These are phyloP conservation scores for Penicillium janthinellum DNA, from an alignment of 2,329 filamentous ascomycete species.

Conservation along the genomic window DNA sequence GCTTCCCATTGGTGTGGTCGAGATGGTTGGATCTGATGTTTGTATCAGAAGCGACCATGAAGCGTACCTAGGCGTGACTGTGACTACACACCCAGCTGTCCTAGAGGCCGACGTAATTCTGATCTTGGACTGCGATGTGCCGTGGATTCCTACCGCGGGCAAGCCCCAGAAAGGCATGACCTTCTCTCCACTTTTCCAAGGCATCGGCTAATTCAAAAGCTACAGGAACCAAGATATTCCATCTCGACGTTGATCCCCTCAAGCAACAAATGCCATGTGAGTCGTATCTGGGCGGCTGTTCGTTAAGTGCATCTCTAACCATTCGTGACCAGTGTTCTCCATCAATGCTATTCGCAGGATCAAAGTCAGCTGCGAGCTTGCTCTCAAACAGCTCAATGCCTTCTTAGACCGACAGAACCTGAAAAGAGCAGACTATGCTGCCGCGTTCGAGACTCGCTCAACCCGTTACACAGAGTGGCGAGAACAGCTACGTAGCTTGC, in stretches of 20 bases:
- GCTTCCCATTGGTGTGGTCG: slow-evolving; percentile 51
- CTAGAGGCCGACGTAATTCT: slow-evolving; percentile 77
- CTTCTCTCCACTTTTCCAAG: too few species aligned
- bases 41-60: slow-evolving; percentile 46
- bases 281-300: slow-evolving; percentile 58
- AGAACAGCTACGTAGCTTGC: slow-evolving; percentile 1
- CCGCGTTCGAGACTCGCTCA: slow-evolving; percentile 11
- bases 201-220: slow-evolving; percentile 23
- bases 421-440: slow-evolving; percentile 2
- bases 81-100: slow-evolving; percentile 71
- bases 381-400: slow-evolving; percentile 52
- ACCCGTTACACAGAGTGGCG: slow-evolving; percentile 15
- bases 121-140: slow-evolving; percentile 83
- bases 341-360: slow-evolving; percentile 45
- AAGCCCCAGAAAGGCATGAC: slow-evolving; percentile 43
- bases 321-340: slow-evolving; percentile 43
- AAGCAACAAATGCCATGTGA: slow-evolving; percentile 72
- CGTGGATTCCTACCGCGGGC: slow-evolving; percentile 79
- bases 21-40: slow-evolving; percentile 53
- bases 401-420: slow-evolving; percentile 15
- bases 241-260: slow-evolving; percentile 66
- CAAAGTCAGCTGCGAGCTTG: slow-evolving; percentile 48
- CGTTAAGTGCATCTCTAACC: not conserved
- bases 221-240: slow-evolving; percentile 58
- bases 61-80: slow-evolving; percentile 68